Base-by-base conservation (phyloP, 305 asterid species). In the Lippia alba region DNA sequence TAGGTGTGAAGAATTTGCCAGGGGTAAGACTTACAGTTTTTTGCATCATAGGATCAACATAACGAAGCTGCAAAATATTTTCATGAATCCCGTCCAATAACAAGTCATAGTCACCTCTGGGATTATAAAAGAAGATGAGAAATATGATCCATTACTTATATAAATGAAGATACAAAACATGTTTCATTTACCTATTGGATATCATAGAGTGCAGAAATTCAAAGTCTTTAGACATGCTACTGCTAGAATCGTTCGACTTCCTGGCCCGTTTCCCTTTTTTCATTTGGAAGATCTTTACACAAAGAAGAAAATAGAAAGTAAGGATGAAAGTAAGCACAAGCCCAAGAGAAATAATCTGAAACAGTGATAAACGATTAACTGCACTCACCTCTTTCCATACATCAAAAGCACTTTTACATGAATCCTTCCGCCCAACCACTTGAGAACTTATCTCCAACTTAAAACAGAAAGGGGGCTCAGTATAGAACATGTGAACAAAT, bases 391-490 rank as follows among this genome's bases (percentile, higher is more conserved):
- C 97, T 89, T 92, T 95, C 99, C 99, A 95, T 76, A 95, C 69
- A 72, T 90, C 97, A 74, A 92, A 88, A 70, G 96, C 94, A 82
- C 94, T 90, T 86, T 72, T 92, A 67, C 96, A 71, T 69, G 83
- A 69, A 85, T 95, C 98, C 80, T 95, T 95, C 75, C 81, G 80
- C 69, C 99, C 97, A 79, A 90, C 96, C 88, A 92, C 97, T 84
- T 95, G 99, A 72, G 98, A 83, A 77, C 91, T 80, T 73, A 95
- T 83, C 74, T 92, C 97, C 96, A 89, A 67, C 99, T 94, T 62
- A 69, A 73, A 68, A 65, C 12, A 51, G 71, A 73, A 69, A 20
- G 19, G 55, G 55, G 40, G 67, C 46, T 50, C 50, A 78, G 60
- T 74, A 53, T 24, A 24, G 30, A 77, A 62, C 20, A 57, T 65